Conservation (phyloP, 805 yeast genomes). For the Lipomyces orientalis region DNA sequence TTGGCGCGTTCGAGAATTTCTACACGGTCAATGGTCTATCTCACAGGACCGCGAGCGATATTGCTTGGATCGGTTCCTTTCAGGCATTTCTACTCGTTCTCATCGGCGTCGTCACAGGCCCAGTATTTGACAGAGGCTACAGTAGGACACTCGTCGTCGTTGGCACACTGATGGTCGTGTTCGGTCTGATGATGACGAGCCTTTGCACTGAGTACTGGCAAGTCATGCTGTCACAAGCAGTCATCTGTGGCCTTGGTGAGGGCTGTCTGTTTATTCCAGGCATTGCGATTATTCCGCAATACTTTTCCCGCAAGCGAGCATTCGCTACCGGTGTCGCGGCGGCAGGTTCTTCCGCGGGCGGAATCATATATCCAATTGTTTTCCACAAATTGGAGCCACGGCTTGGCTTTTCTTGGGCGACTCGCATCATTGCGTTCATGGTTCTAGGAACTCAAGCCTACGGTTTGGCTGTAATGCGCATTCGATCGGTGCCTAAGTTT, state of each 20-base stretch:
- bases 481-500: conserved; percentile 37
- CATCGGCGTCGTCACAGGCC: conserved; percentile 42
- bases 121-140: conserved; percentile 43
- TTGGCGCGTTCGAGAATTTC: conserved; percentile 42
- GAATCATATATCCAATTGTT: conserved; percentile 56
- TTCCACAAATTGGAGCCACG: conserved; percentile 50
- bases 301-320: conserved; percentile 52
- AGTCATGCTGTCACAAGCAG: conserved; percentile 59
- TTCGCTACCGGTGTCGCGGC: conserved; percentile 53
- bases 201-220: conserved; percentile 55
- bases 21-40: conserved; percentile 38
- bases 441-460: conserved; percentile 44
- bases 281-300: conserved; percentile 54
- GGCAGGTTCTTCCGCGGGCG: conserved; percentile 59
- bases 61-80: conserved; percentile 47
- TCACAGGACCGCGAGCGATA: conserved; percentile 38
- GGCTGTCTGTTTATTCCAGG: conserved; percentile 53
- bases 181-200: conserved; percentile 46
- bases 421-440: conserved; percentile 56
- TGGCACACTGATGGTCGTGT: conserved; percentile 38
- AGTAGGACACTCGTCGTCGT: conserved; percentile 36
- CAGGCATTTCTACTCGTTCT: conserved; percentile 42
- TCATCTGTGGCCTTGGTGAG: conserved; percentile 55
- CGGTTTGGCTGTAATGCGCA: conserved; percentile 38
- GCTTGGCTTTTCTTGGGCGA: conserved; percentile 61